These are phyloP conservation scores for Erigeron canadensis DNA, from an alignment of 129 eudicot species.

Conservation along the genomic window DNA sequence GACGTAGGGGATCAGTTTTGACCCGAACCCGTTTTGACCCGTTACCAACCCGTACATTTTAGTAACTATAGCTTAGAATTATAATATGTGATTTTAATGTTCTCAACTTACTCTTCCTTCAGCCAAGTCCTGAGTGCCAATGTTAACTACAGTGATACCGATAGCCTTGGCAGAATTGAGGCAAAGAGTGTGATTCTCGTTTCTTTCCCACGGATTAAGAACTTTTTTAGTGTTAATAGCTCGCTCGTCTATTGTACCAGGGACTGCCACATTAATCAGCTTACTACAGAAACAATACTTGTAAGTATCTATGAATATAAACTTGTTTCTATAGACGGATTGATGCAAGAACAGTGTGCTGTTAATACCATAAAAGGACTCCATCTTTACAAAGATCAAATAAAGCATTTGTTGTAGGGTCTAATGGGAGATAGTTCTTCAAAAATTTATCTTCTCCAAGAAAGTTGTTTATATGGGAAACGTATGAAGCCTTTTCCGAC, in stretches of 20 bases:
- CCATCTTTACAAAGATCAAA: constrained; percentile 59
- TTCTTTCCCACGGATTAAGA: constrained; percentile 65
- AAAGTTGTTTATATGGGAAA: constrained; percentile 56
- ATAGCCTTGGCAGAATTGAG: constrained; percentile 67
- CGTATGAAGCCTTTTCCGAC: constrained; percentile 63
- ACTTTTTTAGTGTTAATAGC: constrained; percentile 57
- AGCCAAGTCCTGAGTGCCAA: constrained; percentile 63
- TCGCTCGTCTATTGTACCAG: constrained; percentile 68
- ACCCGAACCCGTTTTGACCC: background rate
- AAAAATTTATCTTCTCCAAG: constrained; percentile 60
- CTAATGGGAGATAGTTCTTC: constrained; percentile 56
- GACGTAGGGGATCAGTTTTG: background rate
- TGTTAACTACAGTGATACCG: constrained; percentile 61
- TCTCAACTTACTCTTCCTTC: constrained; percentile 58
- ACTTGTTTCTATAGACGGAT: background rate
- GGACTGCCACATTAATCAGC: constrained; percentile 66
- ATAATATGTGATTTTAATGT: constrained; percentile 3
- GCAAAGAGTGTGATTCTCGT: constrained; percentile 62
- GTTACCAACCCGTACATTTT: background rate
- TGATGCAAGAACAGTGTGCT: background rate
- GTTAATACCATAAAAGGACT: constrained; percentile 58
- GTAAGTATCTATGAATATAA: constrained; percentile 18
- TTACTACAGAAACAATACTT: constrained; percentile 45
- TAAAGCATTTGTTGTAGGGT: constrained; percentile 48
- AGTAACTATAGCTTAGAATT: background rate